Evolutionary conservation across 441 rosid species (phyloP), one percentile per base, ranked within the genome.

Genomic region (Rhodomyrtus psidioides): DNA sequence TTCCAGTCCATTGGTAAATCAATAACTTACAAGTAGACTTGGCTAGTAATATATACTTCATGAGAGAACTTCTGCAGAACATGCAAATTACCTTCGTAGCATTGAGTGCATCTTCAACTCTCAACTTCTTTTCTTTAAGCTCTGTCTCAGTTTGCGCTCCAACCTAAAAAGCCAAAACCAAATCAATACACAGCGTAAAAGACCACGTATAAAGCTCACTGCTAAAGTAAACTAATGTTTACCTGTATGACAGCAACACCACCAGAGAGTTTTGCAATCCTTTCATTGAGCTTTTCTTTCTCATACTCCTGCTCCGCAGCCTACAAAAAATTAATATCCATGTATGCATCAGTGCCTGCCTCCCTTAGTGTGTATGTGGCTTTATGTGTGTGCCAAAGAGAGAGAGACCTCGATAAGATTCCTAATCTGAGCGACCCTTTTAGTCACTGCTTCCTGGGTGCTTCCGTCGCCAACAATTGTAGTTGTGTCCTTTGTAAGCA

Each of bases 101-200:
- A 85, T 95, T 97, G 84, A 97, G 96, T 85, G 99, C 99, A 92
- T 97, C 99, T 89, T 97, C 99, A 83, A 96, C 98, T 89, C 99
- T 95, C 90, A 96, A 57, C 86, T 95, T 96, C 94, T 97, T 97
- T 88, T 97, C 99, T 89, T 97, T 97, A 26, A 97, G 97, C 92
- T 97, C 99, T 13, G 98, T 96, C 89, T 96, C 98, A 42, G 98
- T 97, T 92, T 97, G 99, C n/a, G 99, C 99, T 79, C 99, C 99
- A 87, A 97, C 98, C 98, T 97, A 65, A 10, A 85, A 44, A 75
- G 82, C 83, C 49, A 19, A 82, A 49, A 59, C 13, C 54, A 54
- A 82, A 62, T 44, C 60, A 86, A 34, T n/a, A 82, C 7, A 7
- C 24, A 34, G 26, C 21, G 76, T 21, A 49, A 59, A 83, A 60